These are phyloP conservation scores for Stachybotrys echinatus DNA, from an alignment of 2,329 filamentous ascomycete genomes.

Conservation along the genomic window DNA sequence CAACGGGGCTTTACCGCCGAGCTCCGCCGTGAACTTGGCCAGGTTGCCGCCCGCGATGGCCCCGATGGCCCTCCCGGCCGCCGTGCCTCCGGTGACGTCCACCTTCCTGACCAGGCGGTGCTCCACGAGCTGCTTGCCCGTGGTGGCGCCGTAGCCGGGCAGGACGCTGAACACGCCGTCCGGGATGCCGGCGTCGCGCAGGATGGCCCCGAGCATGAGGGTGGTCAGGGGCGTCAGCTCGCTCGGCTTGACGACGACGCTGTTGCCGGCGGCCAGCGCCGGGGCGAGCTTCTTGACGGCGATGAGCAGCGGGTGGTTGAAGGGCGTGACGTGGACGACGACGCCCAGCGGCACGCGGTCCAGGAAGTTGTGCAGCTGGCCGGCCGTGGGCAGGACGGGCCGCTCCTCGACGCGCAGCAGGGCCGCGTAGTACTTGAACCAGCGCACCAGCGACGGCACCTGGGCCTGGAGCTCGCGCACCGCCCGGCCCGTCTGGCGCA, in stretches of 20 bases:
- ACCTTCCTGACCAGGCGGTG: conserved; percentile 57
- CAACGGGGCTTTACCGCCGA: conserved; percentile 67
- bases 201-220: conserved; percentile 53
- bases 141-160: conserved; percentile 46
- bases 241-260: conserved; percentile 56
- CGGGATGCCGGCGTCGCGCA: conserved; percentile 64
- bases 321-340: conserved; percentile 51
- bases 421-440: conserved; percentile 68
- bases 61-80: conserved; percentile 64
- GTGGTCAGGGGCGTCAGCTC: conserved; percentile 58
- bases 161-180: conserved; percentile 64
- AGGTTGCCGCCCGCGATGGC: conserved; percentile 60
- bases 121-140: conserved; percentile 47
- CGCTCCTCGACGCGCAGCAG: conserved; percentile 63
- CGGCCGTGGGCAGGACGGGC: conserved; percentile 58
- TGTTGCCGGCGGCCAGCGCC: conserved; percentile 54
- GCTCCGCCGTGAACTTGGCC: conserved; percentile 65
- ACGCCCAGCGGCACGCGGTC: conserved; percentile 53
- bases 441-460: conserved; percentile 58
- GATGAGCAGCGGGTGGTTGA: conserved; percentile 54
- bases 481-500: conserved; percentile 62
- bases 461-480: conserved; percentile 68
- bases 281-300: conserved; percentile 57
- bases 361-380: conserved; percentile 53
- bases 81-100: conserved; percentile 70